Conservation (phyloP, 2,329 filamentous ascomycete species). For the Fusarium tuaranense region DNA sequence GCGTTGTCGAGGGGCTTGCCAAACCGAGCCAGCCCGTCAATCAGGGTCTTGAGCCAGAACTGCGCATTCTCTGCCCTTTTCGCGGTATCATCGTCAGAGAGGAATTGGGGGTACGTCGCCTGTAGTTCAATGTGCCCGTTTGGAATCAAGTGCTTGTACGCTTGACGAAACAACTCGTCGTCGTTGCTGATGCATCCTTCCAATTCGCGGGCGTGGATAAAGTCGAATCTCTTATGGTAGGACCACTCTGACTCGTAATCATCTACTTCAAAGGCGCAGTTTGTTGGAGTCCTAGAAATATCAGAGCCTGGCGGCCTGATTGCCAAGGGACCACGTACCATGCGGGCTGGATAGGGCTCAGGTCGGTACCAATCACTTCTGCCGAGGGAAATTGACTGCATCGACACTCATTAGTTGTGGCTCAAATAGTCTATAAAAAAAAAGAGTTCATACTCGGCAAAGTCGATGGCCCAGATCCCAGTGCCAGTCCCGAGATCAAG, state of each 20-base stretch:
- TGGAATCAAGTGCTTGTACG: constrained; percentile 14
- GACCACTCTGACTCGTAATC: constrained; percentile 30
- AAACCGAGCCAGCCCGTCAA: constrained; percentile 18
- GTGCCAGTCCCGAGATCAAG: constrained; percentile 14
- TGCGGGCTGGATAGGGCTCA: constrained; percentile 34
- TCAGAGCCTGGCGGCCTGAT: not conserved
- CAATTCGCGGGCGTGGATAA: constrained; percentile 32
- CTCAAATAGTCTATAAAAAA: not conserved
- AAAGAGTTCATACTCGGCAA: constrained; percentile 23
- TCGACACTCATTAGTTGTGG: not conserved
- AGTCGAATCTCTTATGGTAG: constrained; percentile 28
- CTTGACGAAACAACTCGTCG: constrained; percentile 18
- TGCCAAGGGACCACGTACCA: constrained; percentile 10
- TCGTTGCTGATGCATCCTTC: constrained; percentile 30
- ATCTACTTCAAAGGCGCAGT: constrained; percentile 30
- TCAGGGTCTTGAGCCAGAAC: constrained; percentile 14
- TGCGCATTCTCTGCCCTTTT: constrained; percentile 24
- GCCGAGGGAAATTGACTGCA: constrained; percentile 24
- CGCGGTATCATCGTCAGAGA: constrained; percentile 28
- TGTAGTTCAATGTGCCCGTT: constrained; percentile 24
- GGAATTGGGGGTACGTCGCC: constrained; percentile 13
- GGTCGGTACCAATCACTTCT: constrained; percentile 32
- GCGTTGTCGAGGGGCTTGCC: constrained; percentile 28
- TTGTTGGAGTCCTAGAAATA: constrained; percentile 17
- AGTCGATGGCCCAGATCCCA: constrained; percentile 31